phyloP scores from a whole-genome alignment of 192 early-diverging fungal species.

The Linnemannia zychae region DNA sequence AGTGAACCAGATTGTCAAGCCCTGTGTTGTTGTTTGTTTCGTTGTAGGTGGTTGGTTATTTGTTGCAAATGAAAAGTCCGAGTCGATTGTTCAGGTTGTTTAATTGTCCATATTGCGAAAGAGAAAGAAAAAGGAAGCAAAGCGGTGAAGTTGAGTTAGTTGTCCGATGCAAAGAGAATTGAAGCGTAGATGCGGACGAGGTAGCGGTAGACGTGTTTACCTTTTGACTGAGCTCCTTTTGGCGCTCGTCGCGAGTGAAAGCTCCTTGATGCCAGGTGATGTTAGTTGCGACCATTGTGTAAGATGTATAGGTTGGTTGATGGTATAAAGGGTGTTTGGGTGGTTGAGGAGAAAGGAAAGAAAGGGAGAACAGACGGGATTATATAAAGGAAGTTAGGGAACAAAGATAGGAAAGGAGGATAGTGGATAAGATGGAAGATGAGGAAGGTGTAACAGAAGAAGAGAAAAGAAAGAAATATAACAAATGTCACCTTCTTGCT shows the following conservation, averaged over 20 bases:
- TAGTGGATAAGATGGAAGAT: not conserved
- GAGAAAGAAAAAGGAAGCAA: no score
- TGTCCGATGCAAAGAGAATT: no score
- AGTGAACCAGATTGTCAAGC: conserved; percentile 94
- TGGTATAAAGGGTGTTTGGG: no score
- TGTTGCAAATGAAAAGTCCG: not conserved
- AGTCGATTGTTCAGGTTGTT: no score
- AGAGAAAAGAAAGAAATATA: not conserved
- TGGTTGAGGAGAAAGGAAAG: not conserved
- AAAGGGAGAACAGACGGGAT: not conserved
- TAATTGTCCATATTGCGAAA: no score
- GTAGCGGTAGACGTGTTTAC: conserved; percentile 34
- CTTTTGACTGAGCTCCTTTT: conserved; percentile 77
- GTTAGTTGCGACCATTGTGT: conserved; percentile 74
- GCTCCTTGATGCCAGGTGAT: conserved; percentile 92
- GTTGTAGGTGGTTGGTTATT: not conserved
- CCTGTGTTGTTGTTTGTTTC: conserved; percentile 52
- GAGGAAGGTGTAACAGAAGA: not conserved
- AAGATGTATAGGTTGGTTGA: not conserved
- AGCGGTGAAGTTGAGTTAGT: no score
- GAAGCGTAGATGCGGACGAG: no score
- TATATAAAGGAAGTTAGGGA: not conserved
- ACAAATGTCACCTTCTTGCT: no score
- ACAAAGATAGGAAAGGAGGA: not conserved
- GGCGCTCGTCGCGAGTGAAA: conserved; percentile 82